Percentiles rank a stretch among this genome's conserved stretches.
These are phyloP conservation scores for Saksenaea oblongispora DNA, from an alignment of 371 early-diverging fungal genomes.

Conservation along the genomic window DNA sequence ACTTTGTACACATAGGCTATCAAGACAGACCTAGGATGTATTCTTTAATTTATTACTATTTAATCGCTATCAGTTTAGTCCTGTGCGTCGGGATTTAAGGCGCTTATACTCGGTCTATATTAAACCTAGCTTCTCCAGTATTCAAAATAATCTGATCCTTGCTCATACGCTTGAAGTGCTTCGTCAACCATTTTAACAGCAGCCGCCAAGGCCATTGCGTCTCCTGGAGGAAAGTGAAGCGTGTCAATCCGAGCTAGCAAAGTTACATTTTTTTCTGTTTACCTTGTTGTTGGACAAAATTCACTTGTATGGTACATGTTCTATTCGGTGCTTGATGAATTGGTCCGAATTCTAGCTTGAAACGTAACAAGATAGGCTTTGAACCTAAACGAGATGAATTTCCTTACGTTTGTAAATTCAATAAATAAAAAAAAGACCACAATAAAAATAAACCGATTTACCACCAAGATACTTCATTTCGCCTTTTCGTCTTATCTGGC, in stretches of 20 bases:
- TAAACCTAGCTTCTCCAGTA: background rate
- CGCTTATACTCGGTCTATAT: too few relatives aligned
- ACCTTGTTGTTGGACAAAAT: slow-evolving; percentile 53
- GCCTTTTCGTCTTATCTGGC: slow-evolving; percentile 42
- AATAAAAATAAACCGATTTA: too few relatives aligned
- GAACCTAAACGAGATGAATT: slow-evolving; percentile 15
- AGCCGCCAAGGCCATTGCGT: slow-evolving; percentile 41
- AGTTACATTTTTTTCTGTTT: background rate
- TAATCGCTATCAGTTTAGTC: too few relatives aligned
- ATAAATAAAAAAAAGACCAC: too few relatives aligned
- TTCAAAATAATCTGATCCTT: slow-evolving; percentile 31
- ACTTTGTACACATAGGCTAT: too few relatives aligned
- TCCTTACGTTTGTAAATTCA: background rate
- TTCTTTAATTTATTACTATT: too few relatives aligned
- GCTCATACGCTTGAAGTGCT: slow-evolving; percentile 39
- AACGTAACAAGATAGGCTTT: slow-evolving; percentile 33
- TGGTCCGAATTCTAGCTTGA: slow-evolving; percentile 38
- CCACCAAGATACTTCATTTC: slow-evolving; percentile 35
- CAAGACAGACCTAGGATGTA: too few relatives aligned
- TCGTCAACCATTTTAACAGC: slow-evolving; percentile 42
- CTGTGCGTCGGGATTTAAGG: too few relatives aligned
- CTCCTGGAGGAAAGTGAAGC: slow-evolving; percentile 22
- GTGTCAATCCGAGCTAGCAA: background rate
- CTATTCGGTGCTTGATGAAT: slow-evolving; percentile 15
- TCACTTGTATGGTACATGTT: slow-evolving; percentile 31